These are phyloP conservation scores for Eucalyptus rudis DNA, from an alignment of 345 rosid species.

Conservation along the genomic window DNA sequence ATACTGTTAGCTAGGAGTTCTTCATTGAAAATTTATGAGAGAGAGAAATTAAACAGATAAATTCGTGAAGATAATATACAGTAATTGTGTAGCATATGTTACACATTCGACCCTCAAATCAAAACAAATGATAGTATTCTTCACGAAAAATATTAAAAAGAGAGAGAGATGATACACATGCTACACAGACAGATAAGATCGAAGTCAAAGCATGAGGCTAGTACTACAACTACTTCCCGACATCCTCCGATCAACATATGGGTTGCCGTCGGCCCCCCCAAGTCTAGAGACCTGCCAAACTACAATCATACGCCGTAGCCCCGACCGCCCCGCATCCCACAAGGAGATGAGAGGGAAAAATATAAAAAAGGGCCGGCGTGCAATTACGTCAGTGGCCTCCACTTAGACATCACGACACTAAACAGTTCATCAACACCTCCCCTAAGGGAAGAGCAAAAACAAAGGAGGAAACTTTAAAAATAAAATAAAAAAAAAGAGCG, in stretches of 20 bases:
- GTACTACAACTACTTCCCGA: background rate
- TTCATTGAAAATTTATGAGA: background rate
- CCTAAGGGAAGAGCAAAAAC: background rate
- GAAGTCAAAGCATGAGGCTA: background rate
- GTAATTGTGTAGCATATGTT: accelerated
- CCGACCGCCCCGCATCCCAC: background rate
- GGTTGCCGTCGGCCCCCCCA: background rate
- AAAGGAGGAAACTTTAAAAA: background rate
- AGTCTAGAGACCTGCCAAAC: background rate
- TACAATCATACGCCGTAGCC: background rate
- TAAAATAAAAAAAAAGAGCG: background rate
- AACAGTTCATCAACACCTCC: background rate
- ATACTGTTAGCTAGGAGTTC: background rate
- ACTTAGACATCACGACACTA: background rate
- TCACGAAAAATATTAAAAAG: background rate
- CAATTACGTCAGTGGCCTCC: background rate
- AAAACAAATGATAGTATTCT: background rate
- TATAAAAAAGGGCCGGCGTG: background rate
- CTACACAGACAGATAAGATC: background rate
- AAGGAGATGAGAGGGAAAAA: background rate
- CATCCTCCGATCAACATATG: background rate
- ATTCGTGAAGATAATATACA: accelerated
- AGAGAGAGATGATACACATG: background rate
- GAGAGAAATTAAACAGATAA: background rate
- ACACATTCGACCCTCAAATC: background rate